Base-by-base conservation (phyloP, 83 land plant genomes). In the Diphasiastrum complanatum region DNA sequence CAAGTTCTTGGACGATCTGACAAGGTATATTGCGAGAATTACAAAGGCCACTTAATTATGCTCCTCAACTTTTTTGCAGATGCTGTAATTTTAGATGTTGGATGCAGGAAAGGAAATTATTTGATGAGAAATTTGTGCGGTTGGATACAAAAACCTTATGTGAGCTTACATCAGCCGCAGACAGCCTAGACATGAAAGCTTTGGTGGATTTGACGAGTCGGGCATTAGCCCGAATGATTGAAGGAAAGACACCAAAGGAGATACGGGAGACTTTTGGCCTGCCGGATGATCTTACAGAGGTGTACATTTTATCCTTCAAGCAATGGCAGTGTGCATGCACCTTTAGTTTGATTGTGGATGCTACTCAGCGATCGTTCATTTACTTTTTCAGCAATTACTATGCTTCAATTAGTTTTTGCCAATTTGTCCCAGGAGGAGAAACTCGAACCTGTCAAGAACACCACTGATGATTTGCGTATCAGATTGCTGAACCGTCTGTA, bases 241-340 rank as follows among this genome's bases (percentile, higher is more conserved):
- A 93, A 73, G 99, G 99, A 5, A 88, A 84, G 61, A 85, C 84
- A 26, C 87, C 97, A 23, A 92, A 87, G 74, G 96, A 91, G 65
- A 91, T 91, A 38, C 84, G 97, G 32, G 97, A 91, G 61, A 91
- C 79, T 27, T 91, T 91, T 69, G 84, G 85, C 71, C 65, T 93
- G 45, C 96, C 96, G 10, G 99, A 93, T 76, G 99, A 93, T 54
- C 88, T 93, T 4, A 93, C 99, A 31, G 99, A 93, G 83, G 96
- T 89, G 47, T n/a, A 52, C 60, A 34, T 27, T 55, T 12, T 75
- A 37, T 18, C 22, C 24, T 35, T 31, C 45, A 32, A 34, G 29
- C 28, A 12, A n/a, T n/a, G n/a, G n/a, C n/a, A n/a, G n/a, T n/a
- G n/a, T n/a, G n/a, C n/a, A n/a, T n/a, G n/a, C n/a, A n/a, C n/a